Evolutionary conservation across 768 basidiomycete genomes (phyloP).

Genomic region (Leccinum obscurum): DNA sequence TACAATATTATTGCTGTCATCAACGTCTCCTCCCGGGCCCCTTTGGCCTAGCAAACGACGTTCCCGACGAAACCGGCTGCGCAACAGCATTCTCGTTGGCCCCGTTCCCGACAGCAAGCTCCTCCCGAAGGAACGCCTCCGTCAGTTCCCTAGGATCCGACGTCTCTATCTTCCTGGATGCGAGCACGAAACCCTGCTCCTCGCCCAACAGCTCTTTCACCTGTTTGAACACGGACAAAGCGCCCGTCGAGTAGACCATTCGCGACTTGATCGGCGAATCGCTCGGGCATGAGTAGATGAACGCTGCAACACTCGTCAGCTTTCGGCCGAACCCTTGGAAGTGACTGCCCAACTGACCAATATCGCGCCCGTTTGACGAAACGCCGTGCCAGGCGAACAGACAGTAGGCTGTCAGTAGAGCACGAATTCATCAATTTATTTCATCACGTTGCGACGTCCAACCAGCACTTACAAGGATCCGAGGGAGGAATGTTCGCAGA

Average conservation of each 20-base stretch:
- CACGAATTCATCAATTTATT: background rate
- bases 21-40: slow-evolving; percentile 61
- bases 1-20: background rate
- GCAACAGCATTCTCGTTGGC: slow-evolving; percentile 7
- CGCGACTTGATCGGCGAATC: slow-evolving; percentile 78
- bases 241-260: slow-evolving; percentile 86
- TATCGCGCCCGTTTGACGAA: slow-evolving; percentile 49
- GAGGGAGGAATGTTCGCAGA: slow-evolving; percentile 50
- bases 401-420: slow-evolving; percentile 44
- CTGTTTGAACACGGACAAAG: slow-evolving; percentile 52
- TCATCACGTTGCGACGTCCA: background rate
- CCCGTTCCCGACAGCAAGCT: slow-evolving; percentile 44
- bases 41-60: slow-evolving; percentile 66
- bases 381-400: slow-evolving; percentile 66
- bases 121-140: slow-evolving; percentile 57
- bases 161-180: slow-evolving; percentile 75
- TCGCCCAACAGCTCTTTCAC: slow-evolving; percentile 53
- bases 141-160: slow-evolving; percentile 76
- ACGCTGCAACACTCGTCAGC: slow-evolving; percentile 48
- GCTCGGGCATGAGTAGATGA: slow-evolving; percentile 91
- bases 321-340: background rate
- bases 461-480: slow-evolving; percentile 49
- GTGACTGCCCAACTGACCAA: slow-evolving; percentile 45
- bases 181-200: slow-evolving; percentile 41
- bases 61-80: slow-evolving; percentile 30